phyloP scores from a whole-genome alignment of 371 early-diverging fungal genomes.

The Actinomortierella ambigua region DNA sequence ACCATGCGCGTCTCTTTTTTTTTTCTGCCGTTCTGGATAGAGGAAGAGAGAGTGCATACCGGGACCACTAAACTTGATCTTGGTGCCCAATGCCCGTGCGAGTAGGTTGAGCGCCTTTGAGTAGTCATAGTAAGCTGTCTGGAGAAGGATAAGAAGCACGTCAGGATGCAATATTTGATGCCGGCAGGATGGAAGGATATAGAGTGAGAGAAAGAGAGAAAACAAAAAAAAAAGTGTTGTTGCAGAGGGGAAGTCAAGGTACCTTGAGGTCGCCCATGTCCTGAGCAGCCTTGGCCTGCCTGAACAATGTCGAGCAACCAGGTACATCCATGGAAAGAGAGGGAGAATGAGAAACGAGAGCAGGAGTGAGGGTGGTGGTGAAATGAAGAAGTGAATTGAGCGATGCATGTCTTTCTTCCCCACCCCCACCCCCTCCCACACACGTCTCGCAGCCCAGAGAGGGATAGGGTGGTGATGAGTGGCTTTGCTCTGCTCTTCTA shows the following conservation, averaged over 20 bases:
- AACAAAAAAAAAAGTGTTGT: neutral
- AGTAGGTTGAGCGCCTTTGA: constrained; percentile 12
- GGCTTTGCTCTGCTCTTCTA: neutral
- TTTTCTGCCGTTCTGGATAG: constrained; percentile 1
- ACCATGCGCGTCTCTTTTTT: neutral
- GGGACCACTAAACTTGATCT: no score
- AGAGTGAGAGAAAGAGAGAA: neutral
- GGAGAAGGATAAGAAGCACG: neutral
- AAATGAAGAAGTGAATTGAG: no score
- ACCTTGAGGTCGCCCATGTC: constrained; percentile 35
- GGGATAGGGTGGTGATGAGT: neutral
- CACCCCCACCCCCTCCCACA: neutral
- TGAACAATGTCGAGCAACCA: no score
- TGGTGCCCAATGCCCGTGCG: no score
- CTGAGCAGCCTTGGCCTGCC: constrained; percentile 28
- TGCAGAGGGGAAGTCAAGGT: neutral
- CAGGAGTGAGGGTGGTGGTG: no score
- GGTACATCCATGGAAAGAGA: no score
- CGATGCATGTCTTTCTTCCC: no score
- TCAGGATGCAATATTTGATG: neutral
- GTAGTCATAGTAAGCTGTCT: constrained; percentile 31
- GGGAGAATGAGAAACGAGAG: no score
- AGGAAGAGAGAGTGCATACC: neutral
- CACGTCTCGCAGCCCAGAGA: neutral
- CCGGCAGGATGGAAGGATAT: neutral